A percentile compares a stretch with the other conserved stretches of the same genome.
Conservation (phyloP, 306 rosid species). For the Malus asiatica region DNA sequence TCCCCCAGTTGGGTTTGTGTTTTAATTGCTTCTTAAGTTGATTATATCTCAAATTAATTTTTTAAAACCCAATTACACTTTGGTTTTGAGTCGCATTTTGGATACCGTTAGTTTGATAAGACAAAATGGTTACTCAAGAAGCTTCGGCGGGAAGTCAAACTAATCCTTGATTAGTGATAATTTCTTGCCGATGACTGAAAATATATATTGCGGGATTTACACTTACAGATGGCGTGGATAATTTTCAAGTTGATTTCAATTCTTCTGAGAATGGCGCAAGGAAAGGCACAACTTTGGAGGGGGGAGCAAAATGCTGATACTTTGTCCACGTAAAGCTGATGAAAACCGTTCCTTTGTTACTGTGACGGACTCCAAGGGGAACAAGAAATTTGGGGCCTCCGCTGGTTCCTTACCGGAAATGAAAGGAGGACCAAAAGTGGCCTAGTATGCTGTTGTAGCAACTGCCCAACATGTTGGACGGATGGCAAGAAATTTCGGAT, state of each 20-base stretch:
- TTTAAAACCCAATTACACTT: too few species aligned
- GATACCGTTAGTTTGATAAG: too few species aligned
- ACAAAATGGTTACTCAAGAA: too few species aligned
- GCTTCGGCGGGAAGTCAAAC: too few species aligned
- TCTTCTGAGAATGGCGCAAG: conserved; percentile 11
- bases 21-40: too few species aligned
- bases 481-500: conserved; percentile 45
- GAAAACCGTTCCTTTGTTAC: conserved; percentile 70
- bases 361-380: conserved; percentile 63
- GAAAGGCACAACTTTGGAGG: not conserved
- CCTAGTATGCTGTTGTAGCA: conserved; percentile 66
- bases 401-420: conserved; percentile 58
- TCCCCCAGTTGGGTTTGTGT: too few species aligned
- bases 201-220: too few species aligned
- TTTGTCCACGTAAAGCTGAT: conserved; percentile 64
- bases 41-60: too few species aligned
- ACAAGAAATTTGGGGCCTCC: conserved; percentile 54
- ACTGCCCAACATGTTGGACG: conserved; percentile 69
- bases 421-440: conserved; percentile 58
- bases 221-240: not conserved
- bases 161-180: too few species aligned
- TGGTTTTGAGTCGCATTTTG: too few species aligned
- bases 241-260: conserved; percentile 3
- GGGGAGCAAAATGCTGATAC: conserved; percentile 52
- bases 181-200: too few species aligned